These are phyloP conservation scores for Arctium minus DNA, from an alignment of 129 eudicot species.

Conservation along the genomic window DNA sequence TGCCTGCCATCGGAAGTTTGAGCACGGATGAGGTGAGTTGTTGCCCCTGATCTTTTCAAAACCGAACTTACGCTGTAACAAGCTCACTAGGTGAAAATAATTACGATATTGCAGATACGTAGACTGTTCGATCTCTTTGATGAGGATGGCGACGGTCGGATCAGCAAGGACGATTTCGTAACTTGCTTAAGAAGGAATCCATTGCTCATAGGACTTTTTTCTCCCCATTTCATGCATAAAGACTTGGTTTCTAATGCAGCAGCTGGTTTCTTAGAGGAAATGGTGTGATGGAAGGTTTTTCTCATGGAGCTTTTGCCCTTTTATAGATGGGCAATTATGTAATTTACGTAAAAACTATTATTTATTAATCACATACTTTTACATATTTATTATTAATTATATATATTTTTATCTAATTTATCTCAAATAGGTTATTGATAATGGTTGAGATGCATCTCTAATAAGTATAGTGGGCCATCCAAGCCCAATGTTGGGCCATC, in stretches of 20 bases:
- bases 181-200: constrained; percentile 72
- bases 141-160: constrained; percentile 53
- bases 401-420: neutral
- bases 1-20: constrained; percentile 45
- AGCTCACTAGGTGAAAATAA: neutral
- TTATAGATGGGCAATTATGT: constrained; percentile 17
- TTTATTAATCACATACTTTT: neutral
- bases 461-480: neutral
- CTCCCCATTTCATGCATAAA: constrained; percentile 39
- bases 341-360: neutral
- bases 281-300: constrained; percentile 29
- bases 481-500: neutral
- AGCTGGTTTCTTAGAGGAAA: constrained; percentile 35
- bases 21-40: constrained; percentile 56
- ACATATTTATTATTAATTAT: neutral
- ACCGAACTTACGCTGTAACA: neutral
- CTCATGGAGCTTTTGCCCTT: constrained; percentile 1
- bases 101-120: constrained; percentile 45
- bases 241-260: constrained; percentile 19
- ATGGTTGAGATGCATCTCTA: neutral
- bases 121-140: constrained; percentile 66
- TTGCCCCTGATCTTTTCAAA: neutral
- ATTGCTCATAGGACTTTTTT: constrained; percentile 68
- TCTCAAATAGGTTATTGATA: neutral
- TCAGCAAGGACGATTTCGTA: constrained; percentile 70